A percentile compares a stretch with the other conserved stretches of the same genome.
Evolutionary conservation across 2,329 filamentous ascomycete genomes (phyloP).

Genomic region (Aspergillus caelatus): DNA sequence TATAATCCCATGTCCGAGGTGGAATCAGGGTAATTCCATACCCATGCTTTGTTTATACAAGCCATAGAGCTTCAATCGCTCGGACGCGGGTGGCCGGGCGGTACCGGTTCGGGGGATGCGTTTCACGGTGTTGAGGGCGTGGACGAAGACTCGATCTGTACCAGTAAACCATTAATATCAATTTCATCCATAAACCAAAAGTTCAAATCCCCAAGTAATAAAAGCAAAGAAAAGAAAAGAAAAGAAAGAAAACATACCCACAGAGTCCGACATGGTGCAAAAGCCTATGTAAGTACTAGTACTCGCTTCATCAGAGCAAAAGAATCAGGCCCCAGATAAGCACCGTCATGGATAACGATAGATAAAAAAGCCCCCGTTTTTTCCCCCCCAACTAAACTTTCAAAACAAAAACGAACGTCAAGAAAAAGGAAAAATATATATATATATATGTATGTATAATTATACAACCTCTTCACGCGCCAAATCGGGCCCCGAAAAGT

Average conservation of each 20-base stretch:
- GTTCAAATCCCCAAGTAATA: too few relatives aligned
- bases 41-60: constrained; percentile 98
- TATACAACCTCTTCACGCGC: background rate
- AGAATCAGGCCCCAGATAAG: constrained; percentile 28
- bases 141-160: constrained; percentile 96
- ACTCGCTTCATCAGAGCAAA: constrained; percentile 38
- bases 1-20: background rate
- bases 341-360: constrained; percentile 29
- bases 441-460: too few relatives aligned
- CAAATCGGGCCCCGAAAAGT: too few relatives aligned
- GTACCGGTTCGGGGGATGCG: constrained; percentile 94
- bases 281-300: constrained; percentile 20
- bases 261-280: constrained; percentile 50
- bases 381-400: background rate
- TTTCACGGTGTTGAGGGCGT: constrained; percentile 98
- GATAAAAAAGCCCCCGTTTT: background rate
- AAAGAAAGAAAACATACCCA: constrained; percentile 44
- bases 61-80: constrained; percentile 91
- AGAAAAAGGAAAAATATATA: background rate
- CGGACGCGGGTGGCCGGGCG: constrained; percentile 79
- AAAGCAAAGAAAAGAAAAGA: too few relatives aligned
- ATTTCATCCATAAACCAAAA: background rate
- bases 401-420: background rate
- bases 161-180: background rate
- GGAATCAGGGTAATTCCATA: constrained; percentile 33